Evolutionary conservation across 495 filamentous ascomycete genomes (phyloP), one percentile per base, ranked within the genome.

Genomic region (Lepraria neglecta): DNA sequence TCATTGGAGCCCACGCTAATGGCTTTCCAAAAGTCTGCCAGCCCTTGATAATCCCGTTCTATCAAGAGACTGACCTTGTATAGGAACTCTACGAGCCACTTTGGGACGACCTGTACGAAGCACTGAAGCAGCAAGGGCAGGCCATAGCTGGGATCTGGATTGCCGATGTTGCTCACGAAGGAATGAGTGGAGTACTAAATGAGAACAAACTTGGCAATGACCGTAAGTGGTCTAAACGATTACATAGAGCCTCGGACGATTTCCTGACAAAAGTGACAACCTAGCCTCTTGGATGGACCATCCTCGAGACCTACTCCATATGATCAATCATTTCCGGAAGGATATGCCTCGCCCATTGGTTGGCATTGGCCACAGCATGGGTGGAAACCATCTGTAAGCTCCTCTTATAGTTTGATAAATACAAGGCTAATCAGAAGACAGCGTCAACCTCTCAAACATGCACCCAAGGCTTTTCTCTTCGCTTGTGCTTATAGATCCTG

Each of bases 291-390:
- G 94, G 94, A 78, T 83, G 54, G 94, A 98, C 74, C 84, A 95
- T 72, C 73, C 89, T 19, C 82, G 94, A 52, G 94, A 98, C 73
- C 80, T 97, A 12, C 80, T 95, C n/a, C 83, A 90, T 65, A 80
- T 96, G 69, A 80, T 94, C 74, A 97, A 96, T 73, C 76, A 82
- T 47, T 92, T 96, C 74, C 88, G 90, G 35, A 73, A 78, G 9
- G 73, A 89, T 60, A 95, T 97, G 89, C 85, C 88, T 4, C 87
- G 89, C 12, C 92, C 94, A 6, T 73, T 97, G n/a, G 74, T 97
- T 60, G 94, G 92, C 33, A 70, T 98, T 4, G 94, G 94, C 24
- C 94, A 98, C 74, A 92, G 88, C 70, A 87, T 91, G 79, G 94
- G 94, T 65, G 92, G 81, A 62, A 82, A 80, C 69, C 81, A 88